These are phyloP conservation scores for Helianthus tuberosus DNA, from an alignment of 129 eudicot genomes.

Conservation along the genomic window DNA sequence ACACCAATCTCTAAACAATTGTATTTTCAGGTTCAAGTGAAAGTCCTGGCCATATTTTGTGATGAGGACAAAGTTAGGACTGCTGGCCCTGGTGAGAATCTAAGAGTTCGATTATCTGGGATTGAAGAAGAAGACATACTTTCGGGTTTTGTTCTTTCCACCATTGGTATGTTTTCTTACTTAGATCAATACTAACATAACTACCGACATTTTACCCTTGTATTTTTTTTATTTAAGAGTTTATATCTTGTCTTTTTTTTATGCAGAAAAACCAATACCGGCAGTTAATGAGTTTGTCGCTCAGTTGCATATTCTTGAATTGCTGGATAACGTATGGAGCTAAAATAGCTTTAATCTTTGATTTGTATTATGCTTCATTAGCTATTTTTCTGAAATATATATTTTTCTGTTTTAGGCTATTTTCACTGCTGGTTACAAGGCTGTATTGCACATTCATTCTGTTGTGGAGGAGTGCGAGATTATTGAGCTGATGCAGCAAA, in stretches of 20 bases:
- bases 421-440: slow-evolving; percentile 95
- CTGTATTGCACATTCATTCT: slow-evolving; percentile 91
- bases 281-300: slow-evolving; percentile 83
- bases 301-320: slow-evolving; percentile 87
- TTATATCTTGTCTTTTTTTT: not conserved
- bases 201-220: not conserved
- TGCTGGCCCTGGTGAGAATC: slow-evolving; percentile 95
- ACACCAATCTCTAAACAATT: not conserved
- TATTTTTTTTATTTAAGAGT: not conserved
- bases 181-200: not conserved
- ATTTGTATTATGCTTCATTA: slow-evolving; percentile 3
- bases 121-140: slow-evolving; percentile 87
- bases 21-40: slow-evolving; percentile 69
- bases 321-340: slow-evolving; percentile 75
- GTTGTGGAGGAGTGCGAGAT: slow-evolving; percentile 97
- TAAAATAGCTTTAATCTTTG: not conserved
- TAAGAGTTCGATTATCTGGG: slow-evolving; percentile 85
- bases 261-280: slow-evolving; percentile 74
- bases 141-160: slow-evolving; percentile 72
- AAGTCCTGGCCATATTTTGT: slow-evolving; percentile 66
- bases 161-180: slow-evolving; percentile 49
- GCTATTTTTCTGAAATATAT: not conserved
- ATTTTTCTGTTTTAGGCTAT: slow-evolving; percentile 58
- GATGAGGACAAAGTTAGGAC: slow-evolving; percentile 76
- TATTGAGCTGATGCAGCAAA: slow-evolving; percentile 78